These are phyloP conservation scores for Populus ilicifolia DNA, from an alignment of 345 rosid species.

Conservation along the genomic window DNA sequence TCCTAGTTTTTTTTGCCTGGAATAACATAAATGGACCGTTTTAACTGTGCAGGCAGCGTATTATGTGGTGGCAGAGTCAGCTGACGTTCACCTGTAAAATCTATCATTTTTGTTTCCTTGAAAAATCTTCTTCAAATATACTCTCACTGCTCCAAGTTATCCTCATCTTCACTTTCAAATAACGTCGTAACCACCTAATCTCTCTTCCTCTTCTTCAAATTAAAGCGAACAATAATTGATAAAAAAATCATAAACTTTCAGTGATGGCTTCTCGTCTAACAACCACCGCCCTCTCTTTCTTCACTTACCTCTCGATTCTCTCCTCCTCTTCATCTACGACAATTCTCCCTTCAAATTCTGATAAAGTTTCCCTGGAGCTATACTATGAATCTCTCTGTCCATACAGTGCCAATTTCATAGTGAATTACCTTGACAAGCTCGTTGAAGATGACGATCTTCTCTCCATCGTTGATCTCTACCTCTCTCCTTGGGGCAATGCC, in stretches of 20 bases:
- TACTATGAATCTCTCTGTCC: slow-evolving; percentile 90
- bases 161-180: too few relatives aligned
- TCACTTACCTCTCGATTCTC: slow-evolving; percentile 11
- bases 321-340: slow-evolving; percentile 2
- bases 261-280: slow-evolving; percentile 2
- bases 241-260: neutral
- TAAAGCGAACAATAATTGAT: neutral
- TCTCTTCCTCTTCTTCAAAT: neutral
- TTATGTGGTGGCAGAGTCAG: neutral
- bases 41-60: neutral
- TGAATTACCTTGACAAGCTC: slow-evolving; percentile 49
- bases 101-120: neutral
- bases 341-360: slow-evolving; percentile 16
- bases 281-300: slow-evolving; percentile 8
- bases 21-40: neutral
- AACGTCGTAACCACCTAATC: too few relatives aligned
- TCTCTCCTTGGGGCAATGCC: slow-evolving; percentile 84
- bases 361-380: slow-evolving; percentile 48
- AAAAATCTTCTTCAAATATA: neutral
- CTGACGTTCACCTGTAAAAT: neutral
- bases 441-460: slow-evolving; percentile 49
- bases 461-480: slow-evolving; percentile 64
- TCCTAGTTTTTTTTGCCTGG: too few relatives aligned
- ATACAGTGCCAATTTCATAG: slow-evolving; percentile 59
- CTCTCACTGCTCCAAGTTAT: too few relatives aligned